phyloP scores from a whole-genome alignment of 768 basidiomycete species.

The Stropharia rugosoannulata region DNA sequence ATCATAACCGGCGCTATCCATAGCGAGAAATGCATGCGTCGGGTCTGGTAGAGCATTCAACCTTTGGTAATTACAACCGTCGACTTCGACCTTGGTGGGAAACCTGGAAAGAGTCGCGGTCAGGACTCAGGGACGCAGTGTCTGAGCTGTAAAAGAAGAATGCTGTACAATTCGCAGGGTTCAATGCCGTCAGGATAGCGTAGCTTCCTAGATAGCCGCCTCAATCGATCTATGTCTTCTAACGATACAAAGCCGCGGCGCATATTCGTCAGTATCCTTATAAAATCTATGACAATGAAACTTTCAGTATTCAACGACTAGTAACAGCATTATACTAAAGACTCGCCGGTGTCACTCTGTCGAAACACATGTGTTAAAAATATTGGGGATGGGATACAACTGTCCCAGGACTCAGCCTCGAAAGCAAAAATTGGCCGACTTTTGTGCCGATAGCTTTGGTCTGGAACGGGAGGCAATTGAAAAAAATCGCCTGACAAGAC shows the following conservation, averaged over 20 bases:
- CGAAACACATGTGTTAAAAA: conserved; percentile 68
- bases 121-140: neutral
- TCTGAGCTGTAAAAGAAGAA: neutral
- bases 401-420: conserved; percentile 59
- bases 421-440: conserved; percentile 62
- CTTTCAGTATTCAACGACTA: neutral
- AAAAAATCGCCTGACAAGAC: conserved; percentile 80
- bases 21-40: conserved; percentile 32
- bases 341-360: conserved; percentile 58
- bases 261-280: conserved; percentile 88
- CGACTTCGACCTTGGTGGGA: conserved; percentile 76
- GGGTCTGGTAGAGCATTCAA: conserved; percentile 47
- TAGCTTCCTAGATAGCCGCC: conserved; percentile 54
- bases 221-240: conserved; percentile 55
- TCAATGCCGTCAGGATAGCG: conserved; percentile 68
- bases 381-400: conserved; percentile 46
- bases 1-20: conserved; percentile 46
- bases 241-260: conserved; percentile 62
- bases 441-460: conserved; percentile 30
- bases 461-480: conserved; percentile 72
- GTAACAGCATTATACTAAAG: neutral
- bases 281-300: conserved; percentile 50
- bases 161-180: conserved; percentile 73
- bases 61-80: conserved; percentile 64
- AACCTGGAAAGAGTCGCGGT: conserved; percentile 38